Evolutionary conservation across 2,329 filamentous ascomycete species (phyloP), one percentile per base, ranked within the genome.

Genomic region (Penicillium fuscoglaucum): DNA sequence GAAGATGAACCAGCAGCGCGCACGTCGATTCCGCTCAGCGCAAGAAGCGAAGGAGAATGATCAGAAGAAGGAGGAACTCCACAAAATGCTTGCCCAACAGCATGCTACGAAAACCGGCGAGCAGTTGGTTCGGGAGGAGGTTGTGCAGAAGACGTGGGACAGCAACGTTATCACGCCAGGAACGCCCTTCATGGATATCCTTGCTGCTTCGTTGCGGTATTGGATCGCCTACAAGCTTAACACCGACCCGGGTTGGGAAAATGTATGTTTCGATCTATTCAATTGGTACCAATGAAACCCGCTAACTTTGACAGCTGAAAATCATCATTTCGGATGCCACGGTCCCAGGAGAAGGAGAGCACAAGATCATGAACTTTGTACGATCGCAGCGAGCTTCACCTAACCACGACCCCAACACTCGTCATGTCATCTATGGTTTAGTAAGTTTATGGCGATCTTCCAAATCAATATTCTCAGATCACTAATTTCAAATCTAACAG

Each of bases 1-100:
- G 59, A 99, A 99, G 79, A 99, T 99, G 95, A 99, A 99, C 74
- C 96, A 99, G 74, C 95, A 99, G 79, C 91, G 95, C 61, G 96
- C 95, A 43, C 87, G 95, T 76, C 91, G 95, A 70, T 99, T 99
- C 79, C 89, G 95, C 61, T 90, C 93, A 24, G 95, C 93, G 2
- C 91, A 93, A 74, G 95, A 99, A 74, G 95, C 95, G 17, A 88
- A 91, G 71, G 92, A 98, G 74, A 96, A 97, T 73, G 92, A 96
- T 71, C 87, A 89, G 58, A 91, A 97, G 72, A 96, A 96, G 71
- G 87, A 89, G 63, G 91, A 96, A 73, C 87, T 97, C 49, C 81
- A 93, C 59, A 93, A 93, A 69, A 81, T 96, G 73, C 82, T 98
- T 54, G 90, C 89, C 71, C 87, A 90, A 66, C 89, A 96, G 72